These are phyloP conservation scores for Phytomonas sp. DNA, from an alignment of 208 protist genomes.

Conservation along the genomic window DNA sequence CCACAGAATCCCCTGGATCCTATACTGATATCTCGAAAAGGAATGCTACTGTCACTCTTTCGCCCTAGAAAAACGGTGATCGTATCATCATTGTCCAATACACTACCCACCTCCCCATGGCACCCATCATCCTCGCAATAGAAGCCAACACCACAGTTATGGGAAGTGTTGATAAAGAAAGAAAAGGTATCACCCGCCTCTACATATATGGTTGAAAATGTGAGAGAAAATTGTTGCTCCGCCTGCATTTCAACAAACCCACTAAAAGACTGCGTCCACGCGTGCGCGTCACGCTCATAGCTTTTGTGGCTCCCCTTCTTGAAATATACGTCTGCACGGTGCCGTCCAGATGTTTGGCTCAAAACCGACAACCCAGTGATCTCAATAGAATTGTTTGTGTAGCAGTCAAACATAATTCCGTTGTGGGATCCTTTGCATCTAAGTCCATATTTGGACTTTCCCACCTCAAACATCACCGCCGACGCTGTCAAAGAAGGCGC, in stretches of 20 bases:
- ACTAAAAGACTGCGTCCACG: conserved; percentile 70
- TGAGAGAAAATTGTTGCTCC: conserved; percentile 51
- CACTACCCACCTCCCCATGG: conserved; percentile 50
- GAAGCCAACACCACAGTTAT: conserved; percentile 85
- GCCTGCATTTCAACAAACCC: conserved; percentile 69
- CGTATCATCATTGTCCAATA: conserved; percentile 75
- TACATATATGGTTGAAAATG: conserved; percentile 46
- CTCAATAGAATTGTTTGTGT: conserved; percentile 55
- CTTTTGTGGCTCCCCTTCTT: conserved; percentile 61
- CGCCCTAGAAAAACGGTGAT: conserved; percentile 70
- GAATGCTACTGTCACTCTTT: conserved; percentile 63
- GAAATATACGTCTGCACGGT: conserved; percentile 82
- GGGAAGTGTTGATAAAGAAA: conserved; percentile 84
- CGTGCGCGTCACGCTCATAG: conserved; percentile 41
- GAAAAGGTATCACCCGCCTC: conserved; percentile 63
- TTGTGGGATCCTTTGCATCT: conserved; percentile 76
- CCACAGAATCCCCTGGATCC: conserved; percentile 77
- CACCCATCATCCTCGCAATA: conserved; percentile 81
- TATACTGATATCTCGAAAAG: conserved; percentile 59
- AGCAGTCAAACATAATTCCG: conserved; percentile 88
- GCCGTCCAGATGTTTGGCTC: conserved; percentile 57
- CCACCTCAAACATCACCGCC: conserved; percentile 75
- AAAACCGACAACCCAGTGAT: conserved; percentile 63
- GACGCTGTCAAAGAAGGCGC: conserved; percentile 46
- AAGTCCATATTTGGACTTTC: conserved; percentile 60